phyloP scores from a whole-genome alignment of 192 early-diverging fungal species.

The Spizellomyces sp. region DNA sequence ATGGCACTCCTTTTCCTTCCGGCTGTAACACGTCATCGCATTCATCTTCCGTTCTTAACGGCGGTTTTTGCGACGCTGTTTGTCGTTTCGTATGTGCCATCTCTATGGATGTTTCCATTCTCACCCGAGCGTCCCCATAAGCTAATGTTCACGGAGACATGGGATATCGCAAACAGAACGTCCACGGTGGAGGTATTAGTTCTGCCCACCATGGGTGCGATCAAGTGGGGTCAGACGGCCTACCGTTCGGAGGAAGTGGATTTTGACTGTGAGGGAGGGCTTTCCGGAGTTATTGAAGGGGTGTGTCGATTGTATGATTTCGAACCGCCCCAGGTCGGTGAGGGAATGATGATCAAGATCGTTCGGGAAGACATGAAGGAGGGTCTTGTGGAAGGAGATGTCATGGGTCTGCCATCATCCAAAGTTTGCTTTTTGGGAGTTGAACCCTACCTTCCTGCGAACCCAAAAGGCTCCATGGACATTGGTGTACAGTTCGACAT shows the following conservation, averaged over 20 bases:
- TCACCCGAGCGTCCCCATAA: constrained; percentile 30
- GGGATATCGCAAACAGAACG: constrained; percentile 5
- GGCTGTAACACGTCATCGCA: constrained; percentile 26
- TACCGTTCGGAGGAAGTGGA: not conserved
- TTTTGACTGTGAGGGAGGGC: constrained; percentile 1
- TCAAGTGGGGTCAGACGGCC: not conserved
- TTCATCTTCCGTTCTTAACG: constrained; percentile 19
- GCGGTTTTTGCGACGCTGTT: constrained; percentile 11
- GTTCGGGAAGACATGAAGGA: not conserved
- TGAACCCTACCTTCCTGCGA: not conserved
- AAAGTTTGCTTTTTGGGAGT: not conserved
- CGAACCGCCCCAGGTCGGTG: not conserved
- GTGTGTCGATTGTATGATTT: not conserved
- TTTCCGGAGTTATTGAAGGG: not conserved
- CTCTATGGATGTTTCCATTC: constrained; percentile 28
- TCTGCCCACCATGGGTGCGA: not conserved
- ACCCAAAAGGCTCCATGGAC: not conserved
- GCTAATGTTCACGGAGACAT: constrained; percentile 5
- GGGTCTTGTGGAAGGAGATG: not conserved
- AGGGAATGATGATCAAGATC: not conserved
- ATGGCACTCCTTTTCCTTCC: constrained; percentile 36
- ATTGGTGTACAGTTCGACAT: not conserved
- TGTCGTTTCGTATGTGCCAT: constrained; percentile 5
- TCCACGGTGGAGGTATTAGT: not conserved
- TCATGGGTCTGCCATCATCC: not conserved